Evolutionary conservation across 2,329 filamentous ascomycete species (phyloP), one percentile per base, ranked within the genome.

Genomic region (Dactylellina cionopaga): DNA sequence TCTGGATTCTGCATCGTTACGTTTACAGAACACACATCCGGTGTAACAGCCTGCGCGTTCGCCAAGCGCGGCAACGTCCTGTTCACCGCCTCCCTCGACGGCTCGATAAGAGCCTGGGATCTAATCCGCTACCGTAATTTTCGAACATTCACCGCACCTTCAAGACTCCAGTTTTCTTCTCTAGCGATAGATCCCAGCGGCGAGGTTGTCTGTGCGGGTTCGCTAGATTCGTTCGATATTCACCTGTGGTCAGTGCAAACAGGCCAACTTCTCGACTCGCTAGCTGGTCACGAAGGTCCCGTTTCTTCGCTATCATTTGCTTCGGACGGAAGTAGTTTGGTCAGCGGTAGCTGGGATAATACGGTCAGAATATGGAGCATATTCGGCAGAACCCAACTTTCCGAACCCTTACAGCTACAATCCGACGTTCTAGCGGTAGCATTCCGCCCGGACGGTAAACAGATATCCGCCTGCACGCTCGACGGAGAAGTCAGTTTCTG

Each of bases 171-270:
- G 0, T 99, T 98, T 81, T 94, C 92, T 13, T 96, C 91, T 66
- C 86, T 99, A 80, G 92, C 95, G 0, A 92, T 98, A n/a, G 96
- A 99, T 76, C 93, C 95, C 0, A 96, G 92, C 75, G 95, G 95
- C 58, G 96, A 99, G 80, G 91, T 99, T 6, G 91, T 99, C 2
- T 96, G 94, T 70, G 95, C 95, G 7, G 95, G 94, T 1, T 98
- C 94, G 1, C 85, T 96, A 13, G 95, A 99, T 80, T 96, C 93
- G 3, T 98, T 97, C 76, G 94, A 98, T 78, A 92, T 99, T 55
- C 93, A 99, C 81, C 91, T 99, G 74, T 99, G 95, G 95, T 97
- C 92, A 3, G 96, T 99, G 2, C 95, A 99, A 79, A 99, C 94
- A 0, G 95, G 95, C 1, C 95, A 99, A 80, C 84, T 99, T 15